These are phyloP conservation scores for Aciculosporium take DNA, from an alignment of 2,329 filamentous ascomycete genomes.

Conservation along the genomic window DNA sequence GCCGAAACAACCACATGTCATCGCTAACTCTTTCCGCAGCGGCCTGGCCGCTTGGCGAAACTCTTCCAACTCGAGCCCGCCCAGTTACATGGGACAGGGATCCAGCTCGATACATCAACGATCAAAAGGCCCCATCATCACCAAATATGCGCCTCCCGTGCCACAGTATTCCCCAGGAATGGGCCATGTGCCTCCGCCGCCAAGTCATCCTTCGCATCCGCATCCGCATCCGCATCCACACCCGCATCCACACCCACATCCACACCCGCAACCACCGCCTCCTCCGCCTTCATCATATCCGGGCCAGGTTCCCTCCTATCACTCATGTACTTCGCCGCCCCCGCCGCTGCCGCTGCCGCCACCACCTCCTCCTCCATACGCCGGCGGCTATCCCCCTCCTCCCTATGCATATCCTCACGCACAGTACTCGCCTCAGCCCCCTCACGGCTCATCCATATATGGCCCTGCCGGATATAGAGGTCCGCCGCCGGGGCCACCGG, in stretches of 20 bases:
- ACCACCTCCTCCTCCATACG: slow-evolving; percentile 9
- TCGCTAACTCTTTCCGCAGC: slow-evolving; percentile 11
- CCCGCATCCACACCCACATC: not conserved
- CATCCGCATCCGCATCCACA: slow-evolving; percentile 2
- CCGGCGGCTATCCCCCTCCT: slow-evolving; percentile 11
- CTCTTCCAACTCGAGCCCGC: slow-evolving; percentile 14
- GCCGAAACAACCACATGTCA: not conserved
- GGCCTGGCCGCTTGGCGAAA: slow-evolving; percentile 24
- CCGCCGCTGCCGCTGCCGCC: slow-evolving; percentile 3
- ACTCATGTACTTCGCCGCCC: slow-evolving; percentile 9
- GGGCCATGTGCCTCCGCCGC: slow-evolving; percentile 12
- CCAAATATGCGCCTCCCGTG: slow-evolving; percentile 19
- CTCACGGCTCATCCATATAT: slow-evolving; percentile 9
- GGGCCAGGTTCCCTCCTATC: slow-evolving; percentile 13
- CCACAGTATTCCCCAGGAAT: slow-evolving; percentile 9
- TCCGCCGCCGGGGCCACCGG: not conserved
- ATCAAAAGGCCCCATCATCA: slow-evolving; percentile 20
- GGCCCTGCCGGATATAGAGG: slow-evolving; percentile 8
- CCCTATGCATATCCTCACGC: slow-evolving; percentile 13
- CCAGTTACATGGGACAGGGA: slow-evolving; percentile 16
- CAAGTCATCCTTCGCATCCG: slow-evolving; percentile 8
- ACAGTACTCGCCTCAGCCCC: slow-evolving; percentile 12
- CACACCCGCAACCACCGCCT: not conserved
- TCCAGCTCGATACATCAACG: slow-evolving; percentile 16
- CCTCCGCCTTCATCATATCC: slow-evolving; percentile 11